phyloP scores from a whole-genome alignment of 768 basidiomycete genomes.

The Pleurotus djamor region DNA sequence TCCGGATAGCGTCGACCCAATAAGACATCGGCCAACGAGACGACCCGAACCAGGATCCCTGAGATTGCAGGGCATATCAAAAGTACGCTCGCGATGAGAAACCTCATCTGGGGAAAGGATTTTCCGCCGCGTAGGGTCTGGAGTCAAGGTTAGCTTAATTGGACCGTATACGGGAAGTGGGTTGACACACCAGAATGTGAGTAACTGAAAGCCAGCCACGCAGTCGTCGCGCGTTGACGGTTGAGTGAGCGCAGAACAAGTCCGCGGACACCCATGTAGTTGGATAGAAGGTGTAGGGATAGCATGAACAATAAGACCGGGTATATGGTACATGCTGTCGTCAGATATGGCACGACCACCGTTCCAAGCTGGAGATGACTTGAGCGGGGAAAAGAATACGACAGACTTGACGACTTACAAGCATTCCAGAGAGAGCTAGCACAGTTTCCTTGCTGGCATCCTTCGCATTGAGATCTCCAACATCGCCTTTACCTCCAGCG shows the following conservation, averaged over 20 bases:
- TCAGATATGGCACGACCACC: constrained; percentile 54
- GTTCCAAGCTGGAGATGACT: constrained; percentile 49
- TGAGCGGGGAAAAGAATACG: background rate
- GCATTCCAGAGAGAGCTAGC: constrained; percentile 62
- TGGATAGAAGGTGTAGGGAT: constrained; percentile 50
- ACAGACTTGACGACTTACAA: constrained; percentile 37
- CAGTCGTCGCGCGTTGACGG: constrained; percentile 52
- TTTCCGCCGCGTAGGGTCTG: background rate
- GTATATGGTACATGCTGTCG: constrained; percentile 46
- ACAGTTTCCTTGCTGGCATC: constrained; percentile 74
- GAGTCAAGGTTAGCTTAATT: background rate
- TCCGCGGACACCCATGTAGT: constrained; percentile 59
- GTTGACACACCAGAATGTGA: constrained; percentile 7
- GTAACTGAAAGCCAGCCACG: constrained; percentile 43
- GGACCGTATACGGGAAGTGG: background rate
- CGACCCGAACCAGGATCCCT: constrained; percentile 30
- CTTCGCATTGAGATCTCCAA: constrained; percentile 73
- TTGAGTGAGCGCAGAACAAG: constrained; percentile 59
- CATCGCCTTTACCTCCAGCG: constrained; percentile 48
- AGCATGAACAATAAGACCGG: constrained; percentile 48
- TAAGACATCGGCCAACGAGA: constrained; percentile 41
- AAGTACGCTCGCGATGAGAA: constrained; percentile 41
- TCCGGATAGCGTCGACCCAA: constrained; percentile 38
- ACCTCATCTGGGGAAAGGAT: constrained; percentile 32
- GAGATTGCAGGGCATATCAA: constrained; percentile 35